A percentile compares a stretch with the other conserved stretches of the same genome.
Conservation (phyloP, 73 alveolate genomes). For the Paramecium sexaurelia region DNA sequence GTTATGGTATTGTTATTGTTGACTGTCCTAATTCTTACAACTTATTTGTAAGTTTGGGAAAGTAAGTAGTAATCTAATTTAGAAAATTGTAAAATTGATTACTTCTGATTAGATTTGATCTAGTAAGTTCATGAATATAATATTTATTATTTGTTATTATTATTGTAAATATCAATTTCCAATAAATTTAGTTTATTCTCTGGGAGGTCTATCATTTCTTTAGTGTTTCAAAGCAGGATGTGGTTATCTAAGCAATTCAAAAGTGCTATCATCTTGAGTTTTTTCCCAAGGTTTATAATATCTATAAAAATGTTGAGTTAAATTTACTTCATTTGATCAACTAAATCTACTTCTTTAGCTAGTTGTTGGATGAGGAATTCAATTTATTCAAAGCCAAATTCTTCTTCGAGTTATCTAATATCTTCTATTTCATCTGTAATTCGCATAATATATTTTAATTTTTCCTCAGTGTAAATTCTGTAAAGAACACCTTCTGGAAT, state of each 20-base stretch:
- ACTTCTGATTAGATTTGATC: background rate
- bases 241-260: constrained; percentile 31
- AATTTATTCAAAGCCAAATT: constrained; percentile 56
- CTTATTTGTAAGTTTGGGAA: background rate
- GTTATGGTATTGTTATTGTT: background rate
- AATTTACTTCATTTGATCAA: constrained; percentile 63
- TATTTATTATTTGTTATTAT: background rate
- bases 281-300: constrained; percentile 65
- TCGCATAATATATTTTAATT: constrained; percentile 62
- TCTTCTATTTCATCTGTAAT: constrained; percentile 69
- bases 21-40: background rate
- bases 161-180: background rate
- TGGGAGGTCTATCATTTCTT: constrained; percentile 47
- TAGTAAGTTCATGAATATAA: background rate
- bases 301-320: background rate
- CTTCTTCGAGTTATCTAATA: constrained; percentile 57
- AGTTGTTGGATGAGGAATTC: constrained; percentile 52
- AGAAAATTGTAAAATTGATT: background rate
- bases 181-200: constrained; percentile 63
- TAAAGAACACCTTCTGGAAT: constrained; percentile 65
- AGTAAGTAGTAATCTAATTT: background rate
- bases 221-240: constrained; percentile 40
- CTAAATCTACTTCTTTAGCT: constrained; percentile 56
- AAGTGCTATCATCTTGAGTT: constrained; percentile 44
- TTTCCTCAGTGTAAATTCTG: constrained; percentile 67